Evolutionary conservation across 1,284 basidiomycete species (phyloP), one percentile per base, ranked within the genome.

Genomic region (Trichosporon asahii): DNA sequence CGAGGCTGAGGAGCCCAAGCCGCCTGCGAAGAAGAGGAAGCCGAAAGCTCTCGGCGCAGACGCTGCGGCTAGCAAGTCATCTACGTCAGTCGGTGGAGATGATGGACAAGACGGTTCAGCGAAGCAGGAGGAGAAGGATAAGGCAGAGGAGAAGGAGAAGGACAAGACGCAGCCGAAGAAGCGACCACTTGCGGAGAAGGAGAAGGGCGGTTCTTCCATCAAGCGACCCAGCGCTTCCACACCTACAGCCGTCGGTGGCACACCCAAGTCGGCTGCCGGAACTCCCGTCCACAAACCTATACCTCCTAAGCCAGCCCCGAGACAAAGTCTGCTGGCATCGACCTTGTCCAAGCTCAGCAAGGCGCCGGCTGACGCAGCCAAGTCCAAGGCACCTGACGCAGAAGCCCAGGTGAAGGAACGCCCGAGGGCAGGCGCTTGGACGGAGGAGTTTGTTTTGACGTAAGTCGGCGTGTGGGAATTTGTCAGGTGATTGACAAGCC

Each of bases 371-470:
- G 65, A 64, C 23, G 18, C 57, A 33, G 57, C 57, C 29, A 61
- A 61, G 15, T 31, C 57, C 14, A 61, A 61, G 18, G 65, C 44
- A 49, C 25, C 64, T 6, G 46, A 65, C 31, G 33, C 66, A 0
- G 67, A 68, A 23, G 64, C 65, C 37, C 27, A 66, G 46, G 27
- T 55, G 29, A 63, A 27, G 14, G 71, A 72, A 37, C 68, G 71
- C 18, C 67, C 69, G 55, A 68, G 72, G 8, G 65, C 65, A 0
- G 73, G 73, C 15, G 69, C 65, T 9, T 74, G 73, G 73, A 64
- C 63, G 18, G 70, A 74, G 25, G 73, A 74, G 55, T 68, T 72
- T 33, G 65, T 67, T 21, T n/a, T 74, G 12, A 72, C 73, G 72
- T 73, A 35, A 35, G 72, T 69, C 35, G 23, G 35, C 33, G 61